phyloP scores from a whole-genome alignment of 768 basidiomycete species.

The Podaxis carcinomalis region DNA sequence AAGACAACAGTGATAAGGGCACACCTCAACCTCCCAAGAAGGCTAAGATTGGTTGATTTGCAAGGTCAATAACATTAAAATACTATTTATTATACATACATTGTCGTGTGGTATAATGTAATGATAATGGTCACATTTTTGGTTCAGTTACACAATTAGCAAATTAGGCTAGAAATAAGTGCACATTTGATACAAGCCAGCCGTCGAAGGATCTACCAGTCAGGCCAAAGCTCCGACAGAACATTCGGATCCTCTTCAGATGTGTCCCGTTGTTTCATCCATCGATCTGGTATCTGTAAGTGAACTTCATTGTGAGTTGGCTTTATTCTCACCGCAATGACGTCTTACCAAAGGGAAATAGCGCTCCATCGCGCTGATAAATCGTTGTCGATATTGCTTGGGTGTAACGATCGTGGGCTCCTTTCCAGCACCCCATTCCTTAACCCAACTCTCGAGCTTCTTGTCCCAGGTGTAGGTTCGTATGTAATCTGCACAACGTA shows the following conservation, averaged over 20 bases:
- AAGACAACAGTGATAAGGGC: conserved; percentile 62
- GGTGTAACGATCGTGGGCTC: conserved; percentile 98
- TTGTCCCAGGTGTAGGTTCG: conserved; percentile 99
- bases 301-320: conserved; percentile 9
- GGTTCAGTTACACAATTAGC: neutral
- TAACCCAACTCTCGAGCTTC: conserved; percentile 97
- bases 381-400: conserved; percentile 87
- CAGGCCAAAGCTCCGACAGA: conserved; percentile 58
- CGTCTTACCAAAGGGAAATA: conserved; percentile 76
- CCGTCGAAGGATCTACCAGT: conserved; percentile 41
- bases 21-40: conserved; percentile 68
- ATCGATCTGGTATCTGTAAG: conserved; percentile 75
- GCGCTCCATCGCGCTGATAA: conserved; percentile 83
- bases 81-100: neutral
- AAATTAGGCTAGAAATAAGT: neutral
- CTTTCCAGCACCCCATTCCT: conserved; percentile 79
- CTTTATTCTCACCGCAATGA: conserved; percentile 7
- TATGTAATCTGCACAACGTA: conserved; percentile 68
- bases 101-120: neutral
- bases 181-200: neutral
- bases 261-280: conserved; percentile 83
- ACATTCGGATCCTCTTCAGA: conserved; percentile 69
- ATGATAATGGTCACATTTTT: neutral
- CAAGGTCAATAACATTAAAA: conserved; percentile 3
- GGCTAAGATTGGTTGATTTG: conserved; percentile 49